Evolutionary conservation across 768 basidiomycete species (phyloP).

Genomic region (Ramaria sp.): DNA sequence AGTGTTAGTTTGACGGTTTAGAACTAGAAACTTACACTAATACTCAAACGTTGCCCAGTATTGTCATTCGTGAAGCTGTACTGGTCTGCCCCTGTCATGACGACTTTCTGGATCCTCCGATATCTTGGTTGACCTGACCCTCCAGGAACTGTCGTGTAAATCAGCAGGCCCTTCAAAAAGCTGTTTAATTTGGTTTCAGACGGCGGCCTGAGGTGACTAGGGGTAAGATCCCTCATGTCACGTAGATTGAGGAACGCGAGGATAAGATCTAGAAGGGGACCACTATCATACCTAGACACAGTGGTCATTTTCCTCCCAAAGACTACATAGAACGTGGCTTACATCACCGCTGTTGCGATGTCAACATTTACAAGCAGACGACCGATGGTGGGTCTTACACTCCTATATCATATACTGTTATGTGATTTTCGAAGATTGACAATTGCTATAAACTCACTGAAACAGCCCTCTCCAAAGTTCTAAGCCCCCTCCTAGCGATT

Average conservation of each 20-base stretch:
- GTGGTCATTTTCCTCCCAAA: not conserved
- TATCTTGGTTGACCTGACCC: not conserved
- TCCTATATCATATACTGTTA: not conserved
- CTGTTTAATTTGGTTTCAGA: not conserved
- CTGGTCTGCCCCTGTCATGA: slow-evolving; percentile 3
- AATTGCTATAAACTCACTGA: not conserved
- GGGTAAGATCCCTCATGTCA: not conserved
- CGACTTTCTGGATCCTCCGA: not conserved
- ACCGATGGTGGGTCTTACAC: slow-evolving; percentile 15
- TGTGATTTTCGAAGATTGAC: not conserved
- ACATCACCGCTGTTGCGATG: slow-evolving; percentile 18
- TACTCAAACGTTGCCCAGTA: not conserved
- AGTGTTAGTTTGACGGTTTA: too few relatives aligned
- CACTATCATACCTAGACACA: slow-evolving; percentile 7
- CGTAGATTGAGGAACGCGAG: not conserved
- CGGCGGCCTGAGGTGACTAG: slow-evolving; percentile 12
- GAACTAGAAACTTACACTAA: not conserved
- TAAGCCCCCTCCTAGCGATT: not conserved
- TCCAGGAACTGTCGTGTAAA: not conserved
- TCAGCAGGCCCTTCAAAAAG: not conserved
- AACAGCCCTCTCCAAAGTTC: slow-evolving; percentile 7
- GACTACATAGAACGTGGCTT: not conserved
- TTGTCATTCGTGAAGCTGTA: not conserved
- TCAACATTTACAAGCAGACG: slow-evolving; percentile 19
- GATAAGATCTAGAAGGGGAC: slow-evolving; percentile 4